Evolutionary conservation across 768 basidiomycete genomes (phyloP).

Genomic region (Infundibulicybe gibba): DNA sequence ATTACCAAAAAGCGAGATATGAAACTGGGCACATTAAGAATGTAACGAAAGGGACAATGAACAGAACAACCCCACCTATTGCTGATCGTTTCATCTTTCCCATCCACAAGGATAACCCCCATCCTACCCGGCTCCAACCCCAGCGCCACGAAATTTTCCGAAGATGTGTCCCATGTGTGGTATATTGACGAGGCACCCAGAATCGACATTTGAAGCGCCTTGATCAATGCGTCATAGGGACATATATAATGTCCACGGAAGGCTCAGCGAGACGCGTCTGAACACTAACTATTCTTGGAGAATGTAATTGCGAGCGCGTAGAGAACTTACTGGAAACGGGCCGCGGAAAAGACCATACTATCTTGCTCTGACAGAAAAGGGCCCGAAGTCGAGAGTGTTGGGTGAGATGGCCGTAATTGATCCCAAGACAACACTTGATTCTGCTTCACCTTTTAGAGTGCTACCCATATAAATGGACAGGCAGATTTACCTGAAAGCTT

Average conservation of each 20-base stretch:
- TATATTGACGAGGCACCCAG: conserved; percentile 67
- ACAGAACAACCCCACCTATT: conserved; percentile 38
- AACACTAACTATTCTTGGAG: conserved; percentile 32
- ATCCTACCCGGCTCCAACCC: conserved; percentile 27
- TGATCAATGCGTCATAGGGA: conserved; percentile 45
- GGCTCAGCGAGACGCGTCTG: conserved; percentile 41
- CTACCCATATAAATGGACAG: too few relatives aligned
- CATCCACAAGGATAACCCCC: conserved; percentile 44
- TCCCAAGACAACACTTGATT: conserved; percentile 65
- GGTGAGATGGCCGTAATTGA: conserved; percentile 33
- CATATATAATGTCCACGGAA: conserved; percentile 32
- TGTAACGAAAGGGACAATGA: background rate
- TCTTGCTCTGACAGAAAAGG: conserved; percentile 73
- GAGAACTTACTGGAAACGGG: conserved; percentile 54
- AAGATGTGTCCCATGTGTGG: conserved; percentile 55
- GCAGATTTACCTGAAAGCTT: too few relatives aligned
- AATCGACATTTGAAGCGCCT: conserved; percentile 51
- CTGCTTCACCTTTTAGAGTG: conserved; percentile 20
- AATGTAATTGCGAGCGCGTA: background rate
- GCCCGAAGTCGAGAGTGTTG: conserved; percentile 28
- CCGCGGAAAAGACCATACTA: conserved; percentile 44
- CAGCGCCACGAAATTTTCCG: conserved; percentile 55
- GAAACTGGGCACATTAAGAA: conserved; percentile 34
- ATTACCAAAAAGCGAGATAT: conserved; percentile 62
- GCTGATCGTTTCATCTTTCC: conserved; percentile 53